Evolutionary conservation across 2,329 filamentous ascomycete species (phyloP).

Genomic region (Cercospora brassicicola): DNA sequence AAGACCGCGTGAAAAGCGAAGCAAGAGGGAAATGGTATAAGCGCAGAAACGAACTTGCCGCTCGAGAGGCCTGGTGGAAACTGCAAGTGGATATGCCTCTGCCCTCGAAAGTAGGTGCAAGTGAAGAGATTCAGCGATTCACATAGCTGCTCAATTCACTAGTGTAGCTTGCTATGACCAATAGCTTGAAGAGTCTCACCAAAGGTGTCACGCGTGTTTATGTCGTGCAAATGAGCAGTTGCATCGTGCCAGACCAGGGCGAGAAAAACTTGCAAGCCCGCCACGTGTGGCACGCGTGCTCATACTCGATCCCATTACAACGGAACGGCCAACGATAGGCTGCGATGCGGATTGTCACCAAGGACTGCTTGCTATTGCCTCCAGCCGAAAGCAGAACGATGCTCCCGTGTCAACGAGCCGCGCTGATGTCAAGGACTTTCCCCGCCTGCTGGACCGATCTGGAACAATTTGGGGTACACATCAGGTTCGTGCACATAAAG

Average conservation of each 20-base stretch:
- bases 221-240: neutral
- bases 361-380: neutral
- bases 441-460: neutral
- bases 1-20: neutral
- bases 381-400: neutral
- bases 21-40: neutral
- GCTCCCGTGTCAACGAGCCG: neutral
- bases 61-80: neutral
- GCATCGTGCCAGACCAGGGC: neutral
- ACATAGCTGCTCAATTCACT: neutral
- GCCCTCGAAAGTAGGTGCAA: neutral
- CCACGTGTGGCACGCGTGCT: neutral
- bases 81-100: neutral
- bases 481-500: neutral
- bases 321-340: neutral
- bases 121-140: neutral
- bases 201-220: neutral
- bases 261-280: neutral
- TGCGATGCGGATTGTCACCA: neutral
- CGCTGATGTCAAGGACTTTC: neutral
- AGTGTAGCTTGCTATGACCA: neutral
- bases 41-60: neutral
- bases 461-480: neutral
- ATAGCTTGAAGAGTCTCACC: neutral
- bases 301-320: neutral